Evolutionary conservation across 148 eudicot species (phyloP).

Genomic region (Tetragonia tetragonoides): DNA sequence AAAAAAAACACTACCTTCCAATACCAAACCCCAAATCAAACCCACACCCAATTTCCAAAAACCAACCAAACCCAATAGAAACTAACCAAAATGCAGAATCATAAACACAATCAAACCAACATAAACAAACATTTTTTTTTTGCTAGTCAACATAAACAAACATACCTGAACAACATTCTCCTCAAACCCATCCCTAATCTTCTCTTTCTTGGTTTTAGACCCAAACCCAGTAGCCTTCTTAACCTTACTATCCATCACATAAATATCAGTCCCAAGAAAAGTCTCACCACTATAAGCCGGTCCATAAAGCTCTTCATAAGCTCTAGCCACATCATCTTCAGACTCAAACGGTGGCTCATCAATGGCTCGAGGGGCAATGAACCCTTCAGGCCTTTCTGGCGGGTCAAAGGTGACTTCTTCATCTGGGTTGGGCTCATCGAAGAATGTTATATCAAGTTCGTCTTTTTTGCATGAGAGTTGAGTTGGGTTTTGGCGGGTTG

Average conservation of each 20-base stretch:
- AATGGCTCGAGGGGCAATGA: conserved; percentile 45
- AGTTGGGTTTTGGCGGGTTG: conserved; percentile 17
- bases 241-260: conserved; percentile 63
- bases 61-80: too few relatives aligned
- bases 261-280: conserved; percentile 60
- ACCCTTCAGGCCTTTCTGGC: conserved; percentile 65
- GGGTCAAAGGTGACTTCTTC: conserved; percentile 50
- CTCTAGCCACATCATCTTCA: conserved; percentile 64
- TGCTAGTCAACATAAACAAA: neutral
- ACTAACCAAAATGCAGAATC: too few relatives aligned
- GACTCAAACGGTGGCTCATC: conserved; percentile 71
- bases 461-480: conserved; percentile 23
- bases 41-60: too few relatives aligned
- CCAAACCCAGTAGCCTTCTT: conserved; percentile 62
- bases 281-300: conserved; percentile 75
- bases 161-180: conserved; percentile 58
- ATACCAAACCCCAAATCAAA: too few relatives aligned
- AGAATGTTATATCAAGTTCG: conserved; percentile 46
- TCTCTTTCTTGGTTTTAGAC: conserved; percentile 58
- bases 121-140: neutral
- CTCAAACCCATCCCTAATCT: conserved; percentile 76
- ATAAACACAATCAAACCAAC: too few relatives aligned
- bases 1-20: neutral
- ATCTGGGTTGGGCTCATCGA: conserved; percentile 44
- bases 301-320: conserved; percentile 84